Percentiles rank a stretch among this genome's conserved stretches.
phyloP scores from a whole-genome alignment of 2,329 filamentous ascomycete species.

The Albifimbria verrucaria region DNA sequence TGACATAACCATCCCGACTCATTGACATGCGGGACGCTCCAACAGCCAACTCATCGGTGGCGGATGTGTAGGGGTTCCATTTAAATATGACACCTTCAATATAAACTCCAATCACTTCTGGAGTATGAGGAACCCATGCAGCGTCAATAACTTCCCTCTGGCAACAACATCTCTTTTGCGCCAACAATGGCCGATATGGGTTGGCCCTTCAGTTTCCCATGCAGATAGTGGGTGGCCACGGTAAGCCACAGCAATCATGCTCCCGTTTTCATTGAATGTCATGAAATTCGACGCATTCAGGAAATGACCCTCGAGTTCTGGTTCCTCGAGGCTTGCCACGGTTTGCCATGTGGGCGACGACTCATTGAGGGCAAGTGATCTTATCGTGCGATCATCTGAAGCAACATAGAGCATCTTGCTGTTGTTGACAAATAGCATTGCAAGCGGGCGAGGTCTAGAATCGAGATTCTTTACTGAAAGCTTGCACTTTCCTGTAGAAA shows the following conservation, averaged over 20 bases:
- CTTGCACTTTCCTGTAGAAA: slow-evolving; percentile 19
- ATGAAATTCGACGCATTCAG: slow-evolving; percentile 21
- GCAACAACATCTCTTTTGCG: slow-evolving; percentile 10
- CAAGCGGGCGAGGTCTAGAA: slow-evolving; percentile 18
- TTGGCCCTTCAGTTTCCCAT: slow-evolving; percentile 22
- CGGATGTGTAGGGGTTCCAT: slow-evolving; percentile 27
- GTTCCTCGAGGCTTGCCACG: slow-evolving; percentile 16
- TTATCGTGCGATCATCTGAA: slow-evolving; percentile 17
- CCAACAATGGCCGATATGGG: slow-evolving; percentile 24
- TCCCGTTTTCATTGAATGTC: slow-evolving; percentile 23
- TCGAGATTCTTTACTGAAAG: slow-evolving; percentile 15
- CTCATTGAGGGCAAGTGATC: slow-evolving; percentile 13
- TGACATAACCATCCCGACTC: slow-evolving; percentile 22
- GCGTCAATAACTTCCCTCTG: slow-evolving; percentile 19
- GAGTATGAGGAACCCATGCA: slow-evolving; percentile 23
- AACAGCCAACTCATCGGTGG: slow-evolving; percentile 17
- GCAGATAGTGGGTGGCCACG: slow-evolving; percentile 24
- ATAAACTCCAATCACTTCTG: slow-evolving; percentile 27
- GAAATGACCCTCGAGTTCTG: slow-evolving; percentile 18
- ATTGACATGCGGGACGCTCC: slow-evolving; percentile 19
- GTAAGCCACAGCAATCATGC: slow-evolving; percentile 24
- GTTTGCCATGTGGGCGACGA: slow-evolving; percentile 14
- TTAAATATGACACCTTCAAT: slow-evolving; percentile 30
- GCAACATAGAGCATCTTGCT: slow-evolving; percentile 17
- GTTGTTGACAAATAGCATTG: slow-evolving; percentile 16